These are phyloP conservation scores for Lablab purpureus DNA, from an alignment of 306 rosid genomes.

Conservation along the genomic window DNA sequence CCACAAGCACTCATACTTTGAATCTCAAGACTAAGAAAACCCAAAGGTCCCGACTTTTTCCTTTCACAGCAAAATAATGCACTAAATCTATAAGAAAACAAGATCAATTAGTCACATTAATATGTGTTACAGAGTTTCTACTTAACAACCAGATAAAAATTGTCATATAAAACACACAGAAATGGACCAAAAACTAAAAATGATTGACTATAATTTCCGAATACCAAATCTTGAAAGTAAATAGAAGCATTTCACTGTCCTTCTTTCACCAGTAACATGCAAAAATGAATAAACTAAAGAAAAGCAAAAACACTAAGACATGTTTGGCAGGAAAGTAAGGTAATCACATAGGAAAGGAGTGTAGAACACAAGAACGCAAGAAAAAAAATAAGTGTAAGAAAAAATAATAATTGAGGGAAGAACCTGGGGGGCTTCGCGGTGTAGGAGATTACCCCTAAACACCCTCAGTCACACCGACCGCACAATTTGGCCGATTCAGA, in stretches of 20 bases:
- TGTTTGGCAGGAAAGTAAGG: background rate
- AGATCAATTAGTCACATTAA: conserved; percentile 7
- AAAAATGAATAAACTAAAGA: background rate
- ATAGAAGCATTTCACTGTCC: too few species aligned
- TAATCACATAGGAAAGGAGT: background rate
- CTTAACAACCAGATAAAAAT: background rate
- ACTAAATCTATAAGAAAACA: conserved; percentile 19
- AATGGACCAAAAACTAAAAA: background rate
- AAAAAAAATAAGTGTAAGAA: too few species aligned
- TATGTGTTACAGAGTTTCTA: background rate
- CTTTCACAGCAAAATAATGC: background rate
- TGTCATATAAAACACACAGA: background rate
- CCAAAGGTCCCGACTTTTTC: conserved; percentile 16
- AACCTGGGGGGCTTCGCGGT: background rate
- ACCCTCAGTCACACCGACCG: too few species aligned
- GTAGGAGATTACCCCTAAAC: background rate
- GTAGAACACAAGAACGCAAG: background rate
- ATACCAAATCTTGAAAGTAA: background rate
- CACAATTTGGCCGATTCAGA: too few species aligned
- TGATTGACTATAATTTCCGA: too few species aligned
- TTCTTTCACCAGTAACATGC: conserved; percentile 2
- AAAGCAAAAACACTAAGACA: background rate
- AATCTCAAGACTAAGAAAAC: conserved; percentile 35
- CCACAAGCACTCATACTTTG: conserved; percentile 38
- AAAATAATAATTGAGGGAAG: too few species aligned